Evolutionary conservation across 768 basidiomycete species (phyloP).

Genomic region (Fomitopsis pulvina): DNA sequence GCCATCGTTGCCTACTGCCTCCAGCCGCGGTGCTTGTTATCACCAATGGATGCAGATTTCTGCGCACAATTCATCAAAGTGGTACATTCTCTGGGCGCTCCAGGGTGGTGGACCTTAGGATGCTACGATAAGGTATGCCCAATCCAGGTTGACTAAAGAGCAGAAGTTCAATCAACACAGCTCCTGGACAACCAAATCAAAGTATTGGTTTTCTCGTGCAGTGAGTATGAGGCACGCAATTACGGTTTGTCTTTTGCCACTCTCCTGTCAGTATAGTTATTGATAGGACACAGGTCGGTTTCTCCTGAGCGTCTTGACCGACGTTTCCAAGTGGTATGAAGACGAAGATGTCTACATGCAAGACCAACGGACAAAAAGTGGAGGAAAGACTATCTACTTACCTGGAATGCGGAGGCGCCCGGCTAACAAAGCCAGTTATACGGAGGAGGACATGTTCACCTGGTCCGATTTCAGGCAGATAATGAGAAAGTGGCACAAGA

Average conservation of each 20-base stretch:
- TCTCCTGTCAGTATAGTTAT: neutral
- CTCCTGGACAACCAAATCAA: conserved; percentile 81
- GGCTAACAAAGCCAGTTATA: conserved; percentile 36
- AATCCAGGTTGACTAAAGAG: neutral
- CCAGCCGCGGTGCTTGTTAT: conserved; percentile 86
- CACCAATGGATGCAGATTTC: conserved; percentile 94
- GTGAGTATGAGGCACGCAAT: conserved; percentile 93
- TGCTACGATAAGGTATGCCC: conserved; percentile 72
- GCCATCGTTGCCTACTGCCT: conserved; percentile 87
- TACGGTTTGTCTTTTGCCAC: conserved; percentile 51
- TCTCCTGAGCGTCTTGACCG: conserved; percentile 68
- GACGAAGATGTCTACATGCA: conserved; percentile 70
- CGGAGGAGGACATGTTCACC: conserved; percentile 48
- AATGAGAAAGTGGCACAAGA: conserved; percentile 79
- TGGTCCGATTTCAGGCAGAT: conserved; percentile 70
- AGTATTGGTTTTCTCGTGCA: conserved; percentile 84
- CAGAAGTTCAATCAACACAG: conserved; percentile 30
- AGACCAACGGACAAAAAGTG: conserved; percentile 60
- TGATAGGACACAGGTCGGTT: conserved; percentile 65
- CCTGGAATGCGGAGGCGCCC: conserved; percentile 64
- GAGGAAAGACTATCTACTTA: conserved; percentile 51
- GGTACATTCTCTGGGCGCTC: conserved; percentile 83
- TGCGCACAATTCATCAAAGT: conserved; percentile 87
- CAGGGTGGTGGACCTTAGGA: conserved; percentile 78
- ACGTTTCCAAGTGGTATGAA: conserved; percentile 73